phyloP scores from a whole-genome alignment of 768 basidiomycete genomes.

The Antrodiella citrinella region DNA sequence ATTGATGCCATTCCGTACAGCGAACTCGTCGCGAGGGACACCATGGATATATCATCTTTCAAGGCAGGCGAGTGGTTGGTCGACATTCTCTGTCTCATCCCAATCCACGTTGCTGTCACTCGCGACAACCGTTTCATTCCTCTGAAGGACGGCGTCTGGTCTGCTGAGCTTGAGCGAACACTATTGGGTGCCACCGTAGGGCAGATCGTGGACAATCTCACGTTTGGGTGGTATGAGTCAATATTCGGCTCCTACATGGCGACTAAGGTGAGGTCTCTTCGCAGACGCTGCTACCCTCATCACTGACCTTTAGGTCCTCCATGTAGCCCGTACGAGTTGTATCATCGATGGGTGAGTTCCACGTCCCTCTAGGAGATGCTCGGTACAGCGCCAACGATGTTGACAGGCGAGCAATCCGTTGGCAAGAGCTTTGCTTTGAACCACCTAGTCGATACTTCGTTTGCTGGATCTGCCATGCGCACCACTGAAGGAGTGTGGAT shows the following conservation, averaged over 20 bases:
- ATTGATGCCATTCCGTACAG: constrained; percentile 26
- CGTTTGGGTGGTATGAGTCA: constrained; percentile 60
- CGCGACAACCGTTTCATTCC: constrained; percentile 55
- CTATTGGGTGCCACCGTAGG: constrained; percentile 53
- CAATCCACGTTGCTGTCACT: constrained; percentile 54
- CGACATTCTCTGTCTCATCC: constrained; percentile 52
- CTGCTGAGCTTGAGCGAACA: constrained; percentile 39
- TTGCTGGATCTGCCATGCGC: constrained; percentile 60
- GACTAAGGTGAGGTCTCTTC: constrained; percentile 31
- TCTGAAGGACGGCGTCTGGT: constrained; percentile 48
- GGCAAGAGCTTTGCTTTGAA: constrained; percentile 55
- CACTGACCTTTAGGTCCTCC: neutral
- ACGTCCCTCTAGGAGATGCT: neutral
- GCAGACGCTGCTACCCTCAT: neutral
- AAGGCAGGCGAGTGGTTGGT: constrained; percentile 55
- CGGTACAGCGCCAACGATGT: neutral
- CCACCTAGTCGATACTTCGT: constrained; percentile 56
- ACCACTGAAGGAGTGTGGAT: constrained; percentile 63
- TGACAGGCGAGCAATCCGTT: constrained; percentile 51
- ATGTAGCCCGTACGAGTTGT: constrained; percentile 53
- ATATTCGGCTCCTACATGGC: constrained; percentile 58
- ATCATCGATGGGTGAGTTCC: constrained; percentile 47
- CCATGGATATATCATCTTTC: constrained; percentile 28
- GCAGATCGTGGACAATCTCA: constrained; percentile 45
- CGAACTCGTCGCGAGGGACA: constrained; percentile 16